Evolutionary conservation across 2,329 filamentous ascomycete genomes (phyloP).

Genomic region (Colletotrichum magnum): DNA sequence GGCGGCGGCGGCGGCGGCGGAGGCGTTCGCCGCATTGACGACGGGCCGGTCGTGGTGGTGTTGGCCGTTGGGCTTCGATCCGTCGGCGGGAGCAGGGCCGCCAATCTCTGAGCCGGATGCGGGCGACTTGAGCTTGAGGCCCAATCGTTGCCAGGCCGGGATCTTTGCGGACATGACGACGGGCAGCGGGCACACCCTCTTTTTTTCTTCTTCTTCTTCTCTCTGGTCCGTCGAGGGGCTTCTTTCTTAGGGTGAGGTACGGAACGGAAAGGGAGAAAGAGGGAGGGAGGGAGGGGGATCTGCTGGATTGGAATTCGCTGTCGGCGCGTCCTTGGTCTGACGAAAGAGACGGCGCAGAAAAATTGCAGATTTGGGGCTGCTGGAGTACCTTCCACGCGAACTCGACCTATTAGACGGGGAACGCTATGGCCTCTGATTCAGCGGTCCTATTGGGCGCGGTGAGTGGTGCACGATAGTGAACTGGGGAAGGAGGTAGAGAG

Average conservation of each 20-base stretch:
- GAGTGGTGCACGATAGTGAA: conserved; percentile 37
- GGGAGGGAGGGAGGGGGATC: conserved; percentile 25
- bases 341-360: conserved; percentile 9
- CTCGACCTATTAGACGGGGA: conserved; percentile 35
- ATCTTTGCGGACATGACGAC: conserved; percentile 61
- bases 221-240: not conserved
- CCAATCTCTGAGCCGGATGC: conserved; percentile 43
- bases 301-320: conserved; percentile 32
- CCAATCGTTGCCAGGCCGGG: conserved; percentile 74
- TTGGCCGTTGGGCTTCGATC: conserved; percentile 45
- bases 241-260: not conserved
- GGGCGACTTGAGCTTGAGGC: conserved; percentile 71
- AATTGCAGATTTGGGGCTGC: conserved; percentile 31
- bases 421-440: conserved; percentile 34
- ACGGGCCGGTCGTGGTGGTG: conserved; percentile 41
- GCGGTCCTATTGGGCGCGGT: conserved; percentile 39
- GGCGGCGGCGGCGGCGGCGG: conserved; percentile 42
- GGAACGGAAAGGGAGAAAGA: conserved; percentile 24
- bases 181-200: conserved; percentile 45
- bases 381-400: conserved; percentile 34
- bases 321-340: conserved; percentile 32
- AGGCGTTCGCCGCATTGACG: conserved; percentile 32
- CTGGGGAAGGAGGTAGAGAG: conserved; percentile 4
- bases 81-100: conserved; percentile 34
- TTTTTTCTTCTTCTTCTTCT: conserved; percentile 16